These are phyloP conservation scores for Hirsutella thompsonii DNA, from an alignment of 2,329 filamentous ascomycete species.

Conservation along the genomic window DNA sequence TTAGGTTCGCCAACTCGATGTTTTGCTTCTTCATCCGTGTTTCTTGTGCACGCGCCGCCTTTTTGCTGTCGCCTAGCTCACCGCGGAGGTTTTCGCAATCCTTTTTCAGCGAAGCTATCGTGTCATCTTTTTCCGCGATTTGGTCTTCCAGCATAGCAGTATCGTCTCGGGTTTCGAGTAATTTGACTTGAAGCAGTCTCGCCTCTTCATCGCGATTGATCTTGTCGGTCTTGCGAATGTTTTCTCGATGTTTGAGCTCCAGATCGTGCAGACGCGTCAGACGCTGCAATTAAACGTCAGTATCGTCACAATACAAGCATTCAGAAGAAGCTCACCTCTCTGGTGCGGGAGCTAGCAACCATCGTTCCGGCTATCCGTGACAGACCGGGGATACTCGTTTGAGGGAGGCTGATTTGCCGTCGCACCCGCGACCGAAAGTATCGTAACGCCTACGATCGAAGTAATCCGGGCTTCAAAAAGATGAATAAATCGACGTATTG, in stretches of 20 bases:
- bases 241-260: constrained; percentile 58
- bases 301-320: no score
- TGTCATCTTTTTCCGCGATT: constrained; percentile 45
- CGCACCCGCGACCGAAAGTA: no score
- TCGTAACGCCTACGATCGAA: no score
- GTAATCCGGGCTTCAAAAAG: no score
- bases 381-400: no score
- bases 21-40: constrained; percentile 33
- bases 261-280: constrained; percentile 37
- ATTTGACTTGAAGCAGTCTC: constrained; percentile 50
- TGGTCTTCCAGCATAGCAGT: constrained; percentile 49
- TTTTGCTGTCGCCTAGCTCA: constrained; percentile 30
- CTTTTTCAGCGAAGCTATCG: constrained; percentile 34
- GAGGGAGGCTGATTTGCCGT: no score
- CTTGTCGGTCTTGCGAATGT: constrained; percentile 49
- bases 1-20: constrained; percentile 32
- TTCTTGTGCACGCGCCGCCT: constrained; percentile 31
- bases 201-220: constrained; percentile 64
- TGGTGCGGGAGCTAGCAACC: not conserved
- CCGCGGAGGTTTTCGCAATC: constrained; percentile 24
- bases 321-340: constrained; percentile 1
- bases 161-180: constrained; percentile 17
- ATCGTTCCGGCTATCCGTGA: no score
- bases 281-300: constrained; percentile 21
- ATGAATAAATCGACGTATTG: no score